Evolutionary conservation across 345 rosid species (phyloP), one percentile per base, ranked within the genome.

Genomic region (Ceriops tagal): DNA sequence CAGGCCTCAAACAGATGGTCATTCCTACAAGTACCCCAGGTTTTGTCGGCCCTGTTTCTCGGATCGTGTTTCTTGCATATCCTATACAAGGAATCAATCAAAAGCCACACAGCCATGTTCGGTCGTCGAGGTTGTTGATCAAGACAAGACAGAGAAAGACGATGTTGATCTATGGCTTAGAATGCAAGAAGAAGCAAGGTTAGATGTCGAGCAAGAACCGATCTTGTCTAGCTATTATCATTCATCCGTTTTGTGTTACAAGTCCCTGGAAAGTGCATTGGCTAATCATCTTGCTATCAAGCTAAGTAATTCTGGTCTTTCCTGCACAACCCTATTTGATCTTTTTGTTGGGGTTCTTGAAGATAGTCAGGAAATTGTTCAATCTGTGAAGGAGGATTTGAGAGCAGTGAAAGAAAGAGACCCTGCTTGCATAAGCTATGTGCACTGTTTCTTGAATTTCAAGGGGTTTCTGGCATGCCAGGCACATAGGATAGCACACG

Each of bases 381-480:
- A 39, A 65, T 78, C 92, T 1, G 87, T 89, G 6, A 83, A 79
- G 73, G 85, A 62, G n/a, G 96, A 93, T 72, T 76, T 89, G 61
- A 79, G 76, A 39, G 97, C 96, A 0, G 90, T 80, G 1, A 87
- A 87, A 47, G 90, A 88, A 13, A 79, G 97, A 35, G 98, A 91
- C 74, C 98, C 97, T 1, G 96, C 97, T 16, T 91, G 97, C 62
- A 67, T 81, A 2, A 86, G 93, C 71, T 84, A 86, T 53, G 92
- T 83, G 27, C 98, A 88, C 68, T 91, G 93, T 66, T 82, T 93
- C 74, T 75, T 91, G 65, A 85, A 84, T 71, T 93, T 83, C 71
- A 91, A 91, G 58, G 98, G 96, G 3, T 91, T 93, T 73, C 62
- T 88, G 3, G 90, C 97, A 0, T 82, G 86, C 26, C 96, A 93